A percentile compares a stretch with the other conserved stretches of the same genome.
phyloP scores from a whole-genome alignment of 208 protist species.

The Leishmania martiniquensis region DNA sequence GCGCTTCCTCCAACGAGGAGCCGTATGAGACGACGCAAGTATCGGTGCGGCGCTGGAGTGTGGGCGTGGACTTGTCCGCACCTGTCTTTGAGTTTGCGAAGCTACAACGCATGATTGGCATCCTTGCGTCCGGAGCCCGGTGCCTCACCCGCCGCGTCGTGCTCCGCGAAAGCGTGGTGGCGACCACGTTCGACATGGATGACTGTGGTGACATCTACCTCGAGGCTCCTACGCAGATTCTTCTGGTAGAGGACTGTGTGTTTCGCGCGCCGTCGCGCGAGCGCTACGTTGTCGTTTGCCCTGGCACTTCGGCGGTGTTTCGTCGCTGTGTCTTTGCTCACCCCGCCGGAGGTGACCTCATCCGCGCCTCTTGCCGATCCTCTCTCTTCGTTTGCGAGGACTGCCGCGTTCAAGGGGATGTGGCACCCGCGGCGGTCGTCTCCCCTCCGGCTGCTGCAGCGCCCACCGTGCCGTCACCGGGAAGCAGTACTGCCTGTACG shows the following conservation, averaged over 20 bases:
- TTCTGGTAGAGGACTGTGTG: slow-evolving; percentile 51
- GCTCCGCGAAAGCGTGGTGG: slow-evolving; percentile 1
- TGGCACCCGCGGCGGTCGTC: background rate
- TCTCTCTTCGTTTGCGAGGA: slow-evolving; percentile 31
- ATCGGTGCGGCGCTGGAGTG: slow-evolving; percentile 26
- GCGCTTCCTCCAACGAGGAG: slow-evolving; percentile 29
- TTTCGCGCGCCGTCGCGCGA: slow-evolving; percentile 31
- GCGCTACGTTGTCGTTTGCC: slow-evolving; percentile 46
- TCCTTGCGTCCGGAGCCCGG: background rate
- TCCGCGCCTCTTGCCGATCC: slow-evolving; percentile 17
- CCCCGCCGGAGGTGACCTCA: slow-evolving; percentile 16
- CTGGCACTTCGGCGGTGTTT: slow-evolving; percentile 57
- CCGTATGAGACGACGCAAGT: slow-evolving; percentile 20
- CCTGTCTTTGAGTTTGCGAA: slow-evolving; percentile 21
- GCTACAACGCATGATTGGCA: slow-evolving; percentile 24
- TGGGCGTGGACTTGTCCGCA: slow-evolving; percentile 18
- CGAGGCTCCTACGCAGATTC: slow-evolving; percentile 38
- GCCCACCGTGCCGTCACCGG: background rate
- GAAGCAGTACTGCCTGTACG: background rate
- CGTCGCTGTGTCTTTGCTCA: slow-evolving; percentile 43
- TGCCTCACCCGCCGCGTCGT: slow-evolving; percentile 25
- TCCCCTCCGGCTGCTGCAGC: background rate
- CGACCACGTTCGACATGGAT: slow-evolving; percentile 41
- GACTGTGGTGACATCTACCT: slow-evolving; percentile 49
- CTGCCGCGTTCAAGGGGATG: slow-evolving; percentile 17